Conservation (phyloP, 305 asterid species). For the Solanum chacoense region DNA sequence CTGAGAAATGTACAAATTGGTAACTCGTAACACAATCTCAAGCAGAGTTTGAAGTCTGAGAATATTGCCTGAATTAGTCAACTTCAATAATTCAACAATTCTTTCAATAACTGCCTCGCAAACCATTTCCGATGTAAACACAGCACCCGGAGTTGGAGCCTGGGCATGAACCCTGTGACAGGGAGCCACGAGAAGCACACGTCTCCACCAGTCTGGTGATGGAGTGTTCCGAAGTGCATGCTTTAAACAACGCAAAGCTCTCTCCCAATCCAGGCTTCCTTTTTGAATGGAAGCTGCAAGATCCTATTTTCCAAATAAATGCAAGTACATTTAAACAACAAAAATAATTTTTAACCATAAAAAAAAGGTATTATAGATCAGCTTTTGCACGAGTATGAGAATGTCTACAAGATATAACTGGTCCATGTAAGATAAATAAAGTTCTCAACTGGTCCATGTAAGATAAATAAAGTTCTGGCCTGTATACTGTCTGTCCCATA, state of each 20-base stretch:
- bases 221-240: conserved; percentile 97
- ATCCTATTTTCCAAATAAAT: conserved; percentile 43
- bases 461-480: background rate
- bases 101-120: conserved; percentile 94
- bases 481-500: background rate
- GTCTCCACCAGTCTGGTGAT: conserved; percentile 99
- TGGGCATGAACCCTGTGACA: conserved; percentile 73
- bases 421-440: background rate
- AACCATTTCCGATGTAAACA: conserved; percentile 94
- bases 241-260: conserved; percentile 92
- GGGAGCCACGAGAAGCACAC: conserved; percentile 94
- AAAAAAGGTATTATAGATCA: background rate
- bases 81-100: conserved; percentile 74
- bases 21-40: background rate
- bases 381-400: background rate
- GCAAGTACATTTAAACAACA: background rate
- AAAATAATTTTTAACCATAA: background rate
- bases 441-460: background rate
- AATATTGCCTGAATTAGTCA: conserved; percentile 82
- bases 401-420: background rate
- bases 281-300: conserved; percentile 87
- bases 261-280: conserved; percentile 98
- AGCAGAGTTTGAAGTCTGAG: conserved; percentile 4
- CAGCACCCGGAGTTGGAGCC: conserved; percentile 86
- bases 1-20: background rate